Percentiles rank a stretch among this genome's conserved stretches.
These are phyloP conservation scores for Verticillium tricorpus DNA, from an alignment of 2,329 filamentous ascomycete genomes.

Conservation along the genomic window DNA sequence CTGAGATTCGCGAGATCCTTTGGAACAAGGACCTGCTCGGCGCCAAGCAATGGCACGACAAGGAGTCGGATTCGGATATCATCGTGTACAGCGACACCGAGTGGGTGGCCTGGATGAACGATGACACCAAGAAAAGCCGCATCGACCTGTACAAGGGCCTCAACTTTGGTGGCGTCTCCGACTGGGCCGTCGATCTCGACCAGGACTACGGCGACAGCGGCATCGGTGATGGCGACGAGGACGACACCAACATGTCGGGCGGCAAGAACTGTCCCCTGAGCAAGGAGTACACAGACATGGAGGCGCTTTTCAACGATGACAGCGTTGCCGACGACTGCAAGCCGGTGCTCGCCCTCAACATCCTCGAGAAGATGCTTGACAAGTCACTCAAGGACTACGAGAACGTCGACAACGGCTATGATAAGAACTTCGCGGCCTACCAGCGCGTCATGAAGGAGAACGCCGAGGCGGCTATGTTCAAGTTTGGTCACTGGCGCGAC, in stretches of 20 bases:
- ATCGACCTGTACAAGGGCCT: constrained; percentile 13
- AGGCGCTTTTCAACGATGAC: not conserved
- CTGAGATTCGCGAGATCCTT: constrained; percentile 21
- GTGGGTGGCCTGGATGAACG: constrained; percentile 25
- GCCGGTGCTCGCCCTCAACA: not conserved
- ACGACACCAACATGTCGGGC: not conserved
- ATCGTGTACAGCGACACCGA: constrained; percentile 12
- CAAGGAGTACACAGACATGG: not conserved
- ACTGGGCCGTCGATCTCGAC: constrained; percentile 29
- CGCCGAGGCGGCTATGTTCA: not conserved
- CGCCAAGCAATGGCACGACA: constrained; percentile 2
- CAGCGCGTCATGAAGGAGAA: not conserved
- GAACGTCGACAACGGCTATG: not conserved
- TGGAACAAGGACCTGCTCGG: not conserved
- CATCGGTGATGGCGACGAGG: constrained; percentile 1
- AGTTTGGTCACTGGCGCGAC: not conserved
- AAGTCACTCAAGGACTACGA: not conserved
- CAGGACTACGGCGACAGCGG: not conserved
- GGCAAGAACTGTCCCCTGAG: not conserved
- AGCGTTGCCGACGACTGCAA: not conserved
- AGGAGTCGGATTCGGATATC: constrained; percentile 2
- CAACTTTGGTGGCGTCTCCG: constrained; percentile 13
- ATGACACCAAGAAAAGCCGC: constrained; percentile 18
- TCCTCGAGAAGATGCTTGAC: not conserved
- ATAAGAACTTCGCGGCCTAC: not conserved